Evolutionary conservation across 106 monocot genomes (phyloP).

Genomic region (Apostasia shenzhenica): DNA sequence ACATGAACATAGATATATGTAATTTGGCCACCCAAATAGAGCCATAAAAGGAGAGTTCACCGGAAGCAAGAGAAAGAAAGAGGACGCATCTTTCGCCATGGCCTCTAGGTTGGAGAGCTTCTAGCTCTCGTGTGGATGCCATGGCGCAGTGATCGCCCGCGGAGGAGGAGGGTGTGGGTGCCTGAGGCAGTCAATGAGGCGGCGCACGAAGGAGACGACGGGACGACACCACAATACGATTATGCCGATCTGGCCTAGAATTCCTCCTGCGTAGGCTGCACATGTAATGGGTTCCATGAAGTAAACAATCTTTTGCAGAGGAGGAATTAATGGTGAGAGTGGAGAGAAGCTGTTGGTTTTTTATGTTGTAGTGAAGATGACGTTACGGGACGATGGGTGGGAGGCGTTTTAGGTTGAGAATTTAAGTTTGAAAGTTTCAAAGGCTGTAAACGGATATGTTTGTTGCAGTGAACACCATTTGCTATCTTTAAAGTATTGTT

Average conservation of each 20-base stretch:
- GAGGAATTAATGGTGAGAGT: background rate
- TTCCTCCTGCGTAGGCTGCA: constrained; percentile 5
- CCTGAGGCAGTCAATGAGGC: constrained; percentile 14
- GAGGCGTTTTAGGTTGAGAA: background rate
- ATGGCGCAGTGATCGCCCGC: constrained; percentile 10
- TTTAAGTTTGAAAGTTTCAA: background rate
- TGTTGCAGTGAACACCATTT: too few relatives aligned
- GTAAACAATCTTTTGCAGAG: background rate
- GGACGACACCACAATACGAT: background rate
- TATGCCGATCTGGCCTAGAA: constrained; percentile 8
- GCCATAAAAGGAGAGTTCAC: background rate
- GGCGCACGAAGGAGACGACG: background rate
- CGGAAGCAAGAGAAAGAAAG: background rate
- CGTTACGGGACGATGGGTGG: background rate
- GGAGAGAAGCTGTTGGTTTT: background rate
- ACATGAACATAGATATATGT: too few relatives aligned
- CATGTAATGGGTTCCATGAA: constrained; percentile 10
- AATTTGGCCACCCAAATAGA: too few relatives aligned
- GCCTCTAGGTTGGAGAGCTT: background rate
- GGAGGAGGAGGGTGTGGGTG: constrained; percentile 19
- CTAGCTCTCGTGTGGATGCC: constrained; percentile 5
- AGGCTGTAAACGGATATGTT: too few relatives aligned
- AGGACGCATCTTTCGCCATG: background rate
- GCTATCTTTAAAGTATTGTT: too few relatives aligned
- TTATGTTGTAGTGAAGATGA: background rate